Percentiles rank a stretch among this genome's conserved stretches.
phyloP scores from a whole-genome alignment of 2,329 filamentous ascomycete genomes.

The Aspergillus felis region DNA sequence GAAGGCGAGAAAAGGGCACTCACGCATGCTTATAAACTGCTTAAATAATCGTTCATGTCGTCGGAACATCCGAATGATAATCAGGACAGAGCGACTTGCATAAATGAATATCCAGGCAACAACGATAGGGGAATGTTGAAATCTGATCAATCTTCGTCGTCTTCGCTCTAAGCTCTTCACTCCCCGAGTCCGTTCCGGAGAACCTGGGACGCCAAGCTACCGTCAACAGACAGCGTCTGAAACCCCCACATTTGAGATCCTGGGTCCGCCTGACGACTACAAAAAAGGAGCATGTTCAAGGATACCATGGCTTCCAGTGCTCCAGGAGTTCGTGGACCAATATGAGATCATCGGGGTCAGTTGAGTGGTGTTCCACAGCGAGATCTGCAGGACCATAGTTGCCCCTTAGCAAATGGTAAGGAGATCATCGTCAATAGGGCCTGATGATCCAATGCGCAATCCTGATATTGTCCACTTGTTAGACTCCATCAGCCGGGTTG shows the following conservation, averaged over 20 bases:
- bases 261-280: background rate
- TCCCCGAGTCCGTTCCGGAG: background rate
- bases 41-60: background rate
- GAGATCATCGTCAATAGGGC: conserved; percentile 1
- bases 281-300: background rate
- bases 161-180: background rate
- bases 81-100: background rate
- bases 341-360: background rate
- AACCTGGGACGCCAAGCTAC: background rate
- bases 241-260: background rate
- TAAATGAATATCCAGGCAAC: background rate
- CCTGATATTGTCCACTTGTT: background rate
- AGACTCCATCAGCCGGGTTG: background rate
- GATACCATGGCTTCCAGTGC: background rate
- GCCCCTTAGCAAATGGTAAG: background rate
- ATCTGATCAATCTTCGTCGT: background rate
- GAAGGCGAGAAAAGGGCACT: background rate
- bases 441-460: background rate
- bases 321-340: background rate
- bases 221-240: background rate
- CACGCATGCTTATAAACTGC: background rate
- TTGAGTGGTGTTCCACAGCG: background rate
- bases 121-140: background rate
- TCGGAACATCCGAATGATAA: background rate
- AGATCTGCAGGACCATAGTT: background rate